A percentile compares a stretch with the other conserved stretches of the same genome.
Evolutionary conservation across 148 eudicot species (phyloP).

Genomic region (Persicaria maculosa): DNA sequence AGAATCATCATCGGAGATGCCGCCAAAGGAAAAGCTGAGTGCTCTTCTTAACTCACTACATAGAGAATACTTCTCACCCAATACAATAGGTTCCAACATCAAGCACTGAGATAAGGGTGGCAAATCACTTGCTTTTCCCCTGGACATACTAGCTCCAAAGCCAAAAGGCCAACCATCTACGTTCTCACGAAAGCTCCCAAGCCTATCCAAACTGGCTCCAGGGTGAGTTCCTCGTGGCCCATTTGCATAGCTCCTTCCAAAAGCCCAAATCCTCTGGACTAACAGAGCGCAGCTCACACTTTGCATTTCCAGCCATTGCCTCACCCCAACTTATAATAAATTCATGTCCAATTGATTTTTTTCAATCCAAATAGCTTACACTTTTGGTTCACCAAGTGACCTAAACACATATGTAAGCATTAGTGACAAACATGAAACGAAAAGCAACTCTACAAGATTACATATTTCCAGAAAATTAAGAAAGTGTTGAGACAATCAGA

Average conservation of each 20-base stretch:
- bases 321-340: slow-evolving; percentile 20
- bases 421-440: neutral
- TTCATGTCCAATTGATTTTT: slow-evolving; percentile 29
- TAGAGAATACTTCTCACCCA: slow-evolving; percentile 38
- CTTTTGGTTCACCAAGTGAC: slow-evolving; percentile 17
- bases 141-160: slow-evolving; percentile 39
- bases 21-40: slow-evolving; percentile 26
- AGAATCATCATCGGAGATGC: slow-evolving; percentile 6
- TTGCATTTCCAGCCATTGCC: slow-evolving; percentile 63
- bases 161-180: slow-evolving; percentile 45
- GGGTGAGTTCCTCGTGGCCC: slow-evolving; percentile 48
- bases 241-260: slow-evolving; percentile 40
- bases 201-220: slow-evolving; percentile 58
- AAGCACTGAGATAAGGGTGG: slow-evolving; percentile 50
- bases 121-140: slow-evolving; percentile 35
- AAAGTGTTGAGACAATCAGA: neutral
- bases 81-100: slow-evolving; percentile 55
- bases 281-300: slow-evolving; percentile 48
- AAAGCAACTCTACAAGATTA: neutral
- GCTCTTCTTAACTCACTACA: slow-evolving; percentile 58
- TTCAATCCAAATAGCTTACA: slow-evolving; percentile 18
- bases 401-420: slow-evolving; percentile 13
- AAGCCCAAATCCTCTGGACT: slow-evolving; percentile 64
- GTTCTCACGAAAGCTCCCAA: slow-evolving; percentile 79
- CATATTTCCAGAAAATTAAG: neutral